A percentile compares a stretch with the other conserved stretches of the same genome.
phyloP scores from a whole-genome alignment of 176 grass and related monocot genomes.

The Panicum miliaceum region DNA sequence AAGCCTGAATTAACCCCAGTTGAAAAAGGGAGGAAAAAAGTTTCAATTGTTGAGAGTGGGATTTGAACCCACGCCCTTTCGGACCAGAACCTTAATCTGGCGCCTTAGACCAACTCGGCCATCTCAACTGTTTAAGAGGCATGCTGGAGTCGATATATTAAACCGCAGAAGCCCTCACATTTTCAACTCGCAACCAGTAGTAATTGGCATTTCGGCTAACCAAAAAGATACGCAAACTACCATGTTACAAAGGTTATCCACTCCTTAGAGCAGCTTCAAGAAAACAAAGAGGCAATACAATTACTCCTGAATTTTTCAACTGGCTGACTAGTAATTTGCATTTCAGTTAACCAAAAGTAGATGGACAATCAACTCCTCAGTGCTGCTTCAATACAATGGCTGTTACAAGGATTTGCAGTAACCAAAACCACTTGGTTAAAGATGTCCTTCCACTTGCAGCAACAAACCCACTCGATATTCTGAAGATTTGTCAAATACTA shows the following conservation, averaged over 20 bases:
- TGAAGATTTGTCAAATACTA: neutral
- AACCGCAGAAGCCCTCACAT: too few species aligned
- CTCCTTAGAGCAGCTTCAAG: too few species aligned
- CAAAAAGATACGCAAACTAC: too few species aligned
- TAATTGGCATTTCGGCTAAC: too few species aligned
- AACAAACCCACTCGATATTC: conserved; percentile 1
- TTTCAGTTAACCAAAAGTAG: neutral
- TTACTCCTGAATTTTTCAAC: too few species aligned
- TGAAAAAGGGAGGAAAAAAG: neutral
- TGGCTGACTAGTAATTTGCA: too few species aligned
- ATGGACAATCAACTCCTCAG: neutral
- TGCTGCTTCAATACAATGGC: neutral
- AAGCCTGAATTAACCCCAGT: neutral
- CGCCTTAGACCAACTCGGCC: conserved; percentile 97
- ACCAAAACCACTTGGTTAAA: conserved; percentile 21
- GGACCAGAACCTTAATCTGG: conserved; percentile 99
- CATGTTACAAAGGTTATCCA: too few species aligned
- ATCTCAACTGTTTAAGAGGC: conserved; percentile 36
- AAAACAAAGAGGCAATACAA: too few species aligned
- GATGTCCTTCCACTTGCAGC: neutral
- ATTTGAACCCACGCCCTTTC: conserved; percentile 99
- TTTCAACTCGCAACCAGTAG: too few species aligned
- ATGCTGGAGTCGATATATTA: too few species aligned
- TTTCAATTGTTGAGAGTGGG: conserved; percentile 52
- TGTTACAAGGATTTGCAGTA: neutral